A percentile compares a stretch with the other conserved stretches of the same genome.
Conservation (phyloP, 2,329 filamentous ascomycete genomes). For the Coniochaeta hoffmannii region DNA sequence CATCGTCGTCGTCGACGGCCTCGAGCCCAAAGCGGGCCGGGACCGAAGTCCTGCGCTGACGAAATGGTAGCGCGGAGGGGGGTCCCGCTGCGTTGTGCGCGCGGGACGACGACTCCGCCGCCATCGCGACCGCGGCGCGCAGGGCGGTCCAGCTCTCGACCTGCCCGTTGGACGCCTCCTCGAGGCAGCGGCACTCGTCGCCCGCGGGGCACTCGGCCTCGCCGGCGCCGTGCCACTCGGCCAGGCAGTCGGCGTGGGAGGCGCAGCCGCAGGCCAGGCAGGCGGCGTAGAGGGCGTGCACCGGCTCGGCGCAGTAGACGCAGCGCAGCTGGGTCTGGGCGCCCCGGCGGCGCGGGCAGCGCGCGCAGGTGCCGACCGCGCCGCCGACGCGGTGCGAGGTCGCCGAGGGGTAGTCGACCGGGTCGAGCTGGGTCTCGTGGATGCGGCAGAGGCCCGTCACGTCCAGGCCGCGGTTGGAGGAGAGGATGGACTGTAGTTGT, state of each 20-base stretch:
- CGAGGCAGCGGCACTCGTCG: slow-evolving; percentile 56
- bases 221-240: slow-evolving; percentile 50
- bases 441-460: slow-evolving; percentile 55
- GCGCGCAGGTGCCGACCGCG: slow-evolving; percentile 40
- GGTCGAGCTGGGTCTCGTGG: slow-evolving; percentile 56
- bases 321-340: slow-evolving; percentile 52
- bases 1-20: background rate
- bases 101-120: slow-evolving; percentile 23
- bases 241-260: slow-evolving; percentile 50
- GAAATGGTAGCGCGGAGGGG: background rate
- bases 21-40: background rate
- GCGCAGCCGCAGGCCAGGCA: slow-evolving; percentile 58
- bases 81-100: slow-evolving; percentile 3
- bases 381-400: slow-evolving; percentile 26
- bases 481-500: slow-evolving; percentile 39
- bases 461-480: slow-evolving; percentile 51
- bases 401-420: slow-evolving; percentile 35
- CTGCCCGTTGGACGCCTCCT: slow-evolving; percentile 47
- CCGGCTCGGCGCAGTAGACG: slow-evolving; percentile 54
- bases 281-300: slow-evolving; percentile 51
- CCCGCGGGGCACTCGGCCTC: slow-evolving; percentile 54
- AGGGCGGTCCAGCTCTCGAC: slow-evolving; percentile 56
- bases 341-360: slow-evolving; percentile 35
- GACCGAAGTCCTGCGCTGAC: slow-evolving; percentile 5
- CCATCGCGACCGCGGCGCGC: slow-evolving; percentile 31